Base-by-base conservation (phyloP, 108 stramenopile genomes). In the Pseudonitzschia multistriata region DNA sequence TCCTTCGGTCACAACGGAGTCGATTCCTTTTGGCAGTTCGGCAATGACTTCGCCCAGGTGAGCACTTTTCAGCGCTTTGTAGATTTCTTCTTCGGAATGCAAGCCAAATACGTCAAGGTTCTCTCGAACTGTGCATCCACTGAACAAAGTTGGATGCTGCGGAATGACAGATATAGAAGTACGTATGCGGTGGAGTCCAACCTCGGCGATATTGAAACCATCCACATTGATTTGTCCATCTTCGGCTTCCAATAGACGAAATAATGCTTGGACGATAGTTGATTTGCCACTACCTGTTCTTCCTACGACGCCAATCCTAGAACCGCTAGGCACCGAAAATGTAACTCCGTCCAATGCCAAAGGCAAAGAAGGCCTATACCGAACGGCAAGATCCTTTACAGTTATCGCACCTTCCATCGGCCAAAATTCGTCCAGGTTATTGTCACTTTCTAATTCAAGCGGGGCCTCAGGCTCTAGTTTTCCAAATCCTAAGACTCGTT, bases 101-200 rank as follows among this genome's bases (percentile, higher is more conserved):
- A 42, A n/a, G 19, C 57, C 65, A 63, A 96, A 96, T 5, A 96
- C 91, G 70, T 99, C 98, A n/a, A 99, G 75, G 76, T 99, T 99
- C 33, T 95, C 89, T 59, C 96, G 82, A 31, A 99, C 71, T 15
- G 95, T 90, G 42, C 87, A 87, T 11, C 96, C 97, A 36, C 88
- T 86, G 65, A 97, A 97, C 11, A 99, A 61, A 7, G 95, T 88
- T 11, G 98, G 98, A 29, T 79, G 78, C 73, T 99, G 97, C 0
- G 97, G 97, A 34, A 99, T 97, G 56, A 99, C 95, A 27, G 93
- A 87, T 29, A 99, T 81, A 19, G 59, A 56, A 6, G 69, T 81
- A 29, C 98, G 83, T 14, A 98, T 85, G 27, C 89, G 88, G 59
- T 93, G 90, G 49, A 99, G 75, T 5, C 96, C 96, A 0, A 99